phyloP scores from a whole-genome alignment of 371 early-diverging fungal genomes.

The Sporodiniella umbellata region DNA sequence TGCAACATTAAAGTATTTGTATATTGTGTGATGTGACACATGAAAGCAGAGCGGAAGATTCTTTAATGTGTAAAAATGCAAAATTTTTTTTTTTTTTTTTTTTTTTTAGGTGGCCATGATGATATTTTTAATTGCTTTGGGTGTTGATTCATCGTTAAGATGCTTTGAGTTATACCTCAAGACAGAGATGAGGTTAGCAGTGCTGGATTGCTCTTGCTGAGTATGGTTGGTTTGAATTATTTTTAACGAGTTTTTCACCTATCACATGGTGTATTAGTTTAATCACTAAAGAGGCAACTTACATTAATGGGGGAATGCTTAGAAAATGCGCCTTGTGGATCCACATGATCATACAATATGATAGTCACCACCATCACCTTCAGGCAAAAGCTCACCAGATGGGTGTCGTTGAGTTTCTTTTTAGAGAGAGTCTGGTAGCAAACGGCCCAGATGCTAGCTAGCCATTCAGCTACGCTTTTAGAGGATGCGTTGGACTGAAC shows the following conservation, averaged over 20 bases:
- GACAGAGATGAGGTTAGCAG: conserved; percentile 69
- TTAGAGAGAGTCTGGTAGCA: conserved; percentile 66
- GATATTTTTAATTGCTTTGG: conserved; percentile 70
- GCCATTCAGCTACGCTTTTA: conserved; percentile 56
- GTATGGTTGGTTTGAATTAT: conserved; percentile 61
- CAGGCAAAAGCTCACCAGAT: conserved; percentile 50
- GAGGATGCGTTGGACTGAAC: conserved; percentile 44
- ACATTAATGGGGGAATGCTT: conserved; percentile 80
- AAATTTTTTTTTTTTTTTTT: no score
- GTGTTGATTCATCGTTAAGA: conserved; percentile 80
- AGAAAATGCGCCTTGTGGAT: conserved; percentile 75
- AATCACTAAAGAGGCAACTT: conserved; percentile 4
- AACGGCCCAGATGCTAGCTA: conserved; percentile 66
- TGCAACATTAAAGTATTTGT: no score
- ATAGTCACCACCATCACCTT: conserved; percentile 88
- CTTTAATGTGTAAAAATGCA: no score
- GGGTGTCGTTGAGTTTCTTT: conserved; percentile 23
- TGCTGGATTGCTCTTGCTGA: conserved; percentile 41
- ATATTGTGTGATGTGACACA: no score
- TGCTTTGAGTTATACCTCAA: conserved; percentile 82
- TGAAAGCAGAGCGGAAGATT: no score
- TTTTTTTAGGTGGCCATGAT: conserved; percentile 32
- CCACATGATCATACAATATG: conserved; percentile 89
- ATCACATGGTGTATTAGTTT: not conserved
- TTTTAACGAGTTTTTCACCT: conserved; percentile 69